Evolutionary conservation across 1,139 yeast species (phyloP).

Genomic region (Suhomyces maxii): DNA sequence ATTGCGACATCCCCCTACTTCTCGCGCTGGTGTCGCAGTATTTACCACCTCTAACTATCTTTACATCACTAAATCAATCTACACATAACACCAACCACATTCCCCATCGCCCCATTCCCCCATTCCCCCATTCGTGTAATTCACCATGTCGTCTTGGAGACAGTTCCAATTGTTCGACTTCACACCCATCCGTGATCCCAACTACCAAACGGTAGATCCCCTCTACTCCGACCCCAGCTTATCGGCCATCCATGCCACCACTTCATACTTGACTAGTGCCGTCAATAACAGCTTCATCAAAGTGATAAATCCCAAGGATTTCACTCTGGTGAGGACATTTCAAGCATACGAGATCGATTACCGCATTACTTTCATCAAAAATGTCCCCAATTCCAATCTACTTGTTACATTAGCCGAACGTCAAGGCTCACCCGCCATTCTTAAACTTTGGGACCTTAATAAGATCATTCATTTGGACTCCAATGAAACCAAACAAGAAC

Average conservation of each 20-base stretch:
- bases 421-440: conserved; percentile 64
- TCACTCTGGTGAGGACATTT: conserved; percentile 51
- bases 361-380: conserved; percentile 56
- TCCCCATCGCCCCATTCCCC: neutral
- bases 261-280: conserved; percentile 58
- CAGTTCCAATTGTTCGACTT: conserved; percentile 87
- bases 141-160: conserved; percentile 53
- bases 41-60: no score
- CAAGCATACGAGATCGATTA: conserved; percentile 66
- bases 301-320: conserved; percentile 50
- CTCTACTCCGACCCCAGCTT: conserved; percentile 80
- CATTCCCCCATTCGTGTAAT: neutral
- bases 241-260: conserved; percentile 58
- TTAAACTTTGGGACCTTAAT: conserved; percentile 73
- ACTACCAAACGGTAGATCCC: conserved; percentile 58
- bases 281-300: conserved; percentile 56
- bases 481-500: conserved; percentile 37
- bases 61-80: no score
- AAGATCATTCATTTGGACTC: conserved; percentile 40
- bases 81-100: no score
- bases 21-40: no score
- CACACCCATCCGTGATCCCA: conserved; percentile 83
- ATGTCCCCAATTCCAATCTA: conserved; percentile 48
- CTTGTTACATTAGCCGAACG: conserved; percentile 73
- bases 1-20: no score